Evolutionary conservation across 1,139 yeast species (phyloP).

Genomic region (Saccharomyces pastorianus): DNA sequence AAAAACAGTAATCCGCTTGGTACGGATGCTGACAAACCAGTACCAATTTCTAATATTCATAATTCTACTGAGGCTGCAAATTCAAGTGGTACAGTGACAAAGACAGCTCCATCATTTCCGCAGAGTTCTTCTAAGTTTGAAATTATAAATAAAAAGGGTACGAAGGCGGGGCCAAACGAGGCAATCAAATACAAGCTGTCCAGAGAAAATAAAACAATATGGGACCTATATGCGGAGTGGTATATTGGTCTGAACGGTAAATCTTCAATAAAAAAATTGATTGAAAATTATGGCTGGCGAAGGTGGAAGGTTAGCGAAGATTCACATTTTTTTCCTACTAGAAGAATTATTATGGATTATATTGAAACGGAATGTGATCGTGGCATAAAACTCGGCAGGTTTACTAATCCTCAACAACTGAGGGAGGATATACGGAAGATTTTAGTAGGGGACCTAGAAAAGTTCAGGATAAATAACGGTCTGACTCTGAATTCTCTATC

Average conservation of each 20-base stretch:
- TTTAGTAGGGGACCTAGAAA: slow-evolving; percentile 30
- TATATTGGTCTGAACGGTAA: slow-evolving; percentile 31
- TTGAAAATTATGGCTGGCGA: slow-evolving; percentile 31
- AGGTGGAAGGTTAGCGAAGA: slow-evolving; percentile 34
- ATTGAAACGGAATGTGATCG: slow-evolving; percentile 29
- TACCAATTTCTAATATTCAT: background rate
- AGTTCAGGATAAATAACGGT: slow-evolving; percentile 29
- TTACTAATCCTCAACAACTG: slow-evolving; percentile 22
- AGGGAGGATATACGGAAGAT: slow-evolving; percentile 29
- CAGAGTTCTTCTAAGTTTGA: background rate
- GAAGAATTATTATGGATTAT: slow-evolving; percentile 31
- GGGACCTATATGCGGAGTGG: slow-evolving; percentile 34
- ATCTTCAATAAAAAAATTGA: slow-evolving; percentile 28
- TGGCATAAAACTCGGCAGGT: slow-evolving; percentile 29
- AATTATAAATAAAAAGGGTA: background rate
- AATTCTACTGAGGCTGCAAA: background rate
- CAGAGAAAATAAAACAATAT: slow-evolving; percentile 31
- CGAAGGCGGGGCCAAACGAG: background rate
- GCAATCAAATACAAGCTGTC: slow-evolving; percentile 29
- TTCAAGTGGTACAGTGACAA: background rate
- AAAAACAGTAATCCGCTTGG: background rate
- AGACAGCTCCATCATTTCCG: background rate
- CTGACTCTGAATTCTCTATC: slow-evolving; percentile 30
- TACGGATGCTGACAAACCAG: background rate
- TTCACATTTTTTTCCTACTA: slow-evolving; percentile 33